Conservation (phyloP, 2,329 filamentous ascomycete species). For the Dactylellina drechsleri region DNA sequence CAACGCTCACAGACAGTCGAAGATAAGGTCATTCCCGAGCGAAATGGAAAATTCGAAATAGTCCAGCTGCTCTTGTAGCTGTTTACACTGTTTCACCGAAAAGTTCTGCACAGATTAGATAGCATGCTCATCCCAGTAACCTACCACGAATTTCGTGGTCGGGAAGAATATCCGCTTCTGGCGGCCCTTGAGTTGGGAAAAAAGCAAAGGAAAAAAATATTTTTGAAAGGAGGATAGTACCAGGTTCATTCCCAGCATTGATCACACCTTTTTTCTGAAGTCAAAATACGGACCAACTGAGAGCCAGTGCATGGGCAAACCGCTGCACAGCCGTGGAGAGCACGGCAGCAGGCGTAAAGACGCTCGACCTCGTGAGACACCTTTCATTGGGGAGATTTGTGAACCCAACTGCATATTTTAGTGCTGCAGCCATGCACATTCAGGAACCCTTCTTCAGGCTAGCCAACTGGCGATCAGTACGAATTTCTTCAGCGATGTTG, state of each 20-base stretch:
- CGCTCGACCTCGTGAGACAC: too few relatives aligned
- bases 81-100: background rate
- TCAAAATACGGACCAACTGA: too few relatives aligned
- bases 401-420: constrained; percentile 46
- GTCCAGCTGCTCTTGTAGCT: background rate
- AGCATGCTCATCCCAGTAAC: constrained; percentile 15
- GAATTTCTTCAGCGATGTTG: background rate
- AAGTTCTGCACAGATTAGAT: background rate
- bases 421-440: constrained; percentile 22
- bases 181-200: constrained; percentile 4
- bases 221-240: too few relatives aligned
- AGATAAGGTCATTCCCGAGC: constrained; percentile 1
- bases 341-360: too few relatives aligned
- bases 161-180: constrained; percentile 44
- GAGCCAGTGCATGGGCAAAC: too few relatives aligned
- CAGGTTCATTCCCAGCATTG: too few relatives aligned
- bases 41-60: too few relatives aligned
- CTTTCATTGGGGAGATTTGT: constrained; percentile 30
- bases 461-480: constrained; percentile 10
- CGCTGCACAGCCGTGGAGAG: too few relatives aligned
- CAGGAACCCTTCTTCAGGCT: constrained; percentile 17
- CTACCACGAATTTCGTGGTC: constrained; percentile 13
- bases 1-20: constrained; percentile 8
- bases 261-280: too few relatives aligned
- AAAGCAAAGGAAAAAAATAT: constrained; percentile 5